A percentile compares a stretch with the other conserved stretches of the same genome.
Conservation (phyloP, 2,329 filamentous ascomycete species). For the Verticillium longisporum region DNA sequence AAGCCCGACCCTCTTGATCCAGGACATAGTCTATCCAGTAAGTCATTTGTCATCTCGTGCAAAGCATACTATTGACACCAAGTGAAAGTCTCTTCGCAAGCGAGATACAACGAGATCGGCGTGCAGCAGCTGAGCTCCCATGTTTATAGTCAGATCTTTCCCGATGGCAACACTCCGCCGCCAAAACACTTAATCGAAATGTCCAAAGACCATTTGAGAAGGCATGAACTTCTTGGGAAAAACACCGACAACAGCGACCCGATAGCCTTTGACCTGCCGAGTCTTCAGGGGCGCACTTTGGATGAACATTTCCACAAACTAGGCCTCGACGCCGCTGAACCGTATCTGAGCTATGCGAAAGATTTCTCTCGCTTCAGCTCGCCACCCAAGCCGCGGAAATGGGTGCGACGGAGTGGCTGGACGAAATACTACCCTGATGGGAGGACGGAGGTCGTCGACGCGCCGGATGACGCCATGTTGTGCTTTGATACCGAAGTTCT, state of each 20-base stretch:
- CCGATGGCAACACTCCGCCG: slow-evolving; percentile 44
- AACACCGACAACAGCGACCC: slow-evolving; percentile 71
- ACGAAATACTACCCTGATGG: slow-evolving; percentile 83
- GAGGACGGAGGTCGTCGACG: slow-evolving; percentile 60
- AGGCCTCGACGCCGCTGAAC: slow-evolving; percentile 79
- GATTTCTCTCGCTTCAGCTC: slow-evolving; percentile 60
- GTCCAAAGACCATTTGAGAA: slow-evolving; percentile 71
- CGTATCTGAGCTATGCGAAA: slow-evolving; percentile 70
- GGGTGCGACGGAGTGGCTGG: slow-evolving; percentile 80
- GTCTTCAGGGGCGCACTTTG: slow-evolving; percentile 69
- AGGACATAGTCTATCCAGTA: slow-evolving; percentile 31
- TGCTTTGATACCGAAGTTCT: slow-evolving; percentile 96
- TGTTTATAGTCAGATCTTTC: slow-evolving; percentile 80
- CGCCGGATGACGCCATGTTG: slow-evolving; percentile 73
- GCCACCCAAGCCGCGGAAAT: slow-evolving; percentile 57
- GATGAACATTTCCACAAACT: slow-evolving; percentile 94
- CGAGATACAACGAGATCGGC: slow-evolving; percentile 85
- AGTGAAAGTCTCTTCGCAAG: slow-evolving; percentile 39
- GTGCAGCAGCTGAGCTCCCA: slow-evolving; percentile 87
- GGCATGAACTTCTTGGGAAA: slow-evolving; percentile 86
- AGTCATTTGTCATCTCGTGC: slow-evolving; percentile 13
- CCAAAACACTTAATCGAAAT: slow-evolving; percentile 70
- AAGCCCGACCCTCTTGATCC: slow-evolving; percentile 6
- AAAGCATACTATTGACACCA: not conserved
- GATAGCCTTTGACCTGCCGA: slow-evolving; percentile 79